A percentile compares a stretch with the other conserved stretches of the same genome.
Evolutionary conservation across 495 filamentous ascomycete genomes (phyloP).

Genomic region (Pseudotulostoma volvatum): DNA sequence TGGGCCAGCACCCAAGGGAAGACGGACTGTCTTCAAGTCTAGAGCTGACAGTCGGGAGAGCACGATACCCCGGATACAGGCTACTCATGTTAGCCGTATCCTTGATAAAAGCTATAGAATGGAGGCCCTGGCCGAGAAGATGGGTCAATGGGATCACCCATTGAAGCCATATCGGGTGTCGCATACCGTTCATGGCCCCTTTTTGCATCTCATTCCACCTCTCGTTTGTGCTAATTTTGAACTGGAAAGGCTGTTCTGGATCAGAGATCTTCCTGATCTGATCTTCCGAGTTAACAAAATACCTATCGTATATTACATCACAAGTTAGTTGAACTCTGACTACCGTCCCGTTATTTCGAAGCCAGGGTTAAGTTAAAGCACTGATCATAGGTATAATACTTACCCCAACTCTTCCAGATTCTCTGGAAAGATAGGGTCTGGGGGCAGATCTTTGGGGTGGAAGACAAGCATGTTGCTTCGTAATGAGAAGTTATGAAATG

Average conservation of each 20-base stretch:
- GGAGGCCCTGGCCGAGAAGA: neutral
- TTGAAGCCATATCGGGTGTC: neutral
- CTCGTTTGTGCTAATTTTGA: constrained; percentile 49
- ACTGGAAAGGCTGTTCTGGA: constrained; percentile 53
- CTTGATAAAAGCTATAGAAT: neutral
- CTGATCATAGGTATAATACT: too few relatives aligned
- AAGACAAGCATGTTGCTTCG: constrained; percentile 56
- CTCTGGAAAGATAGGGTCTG: constrained; percentile 46
- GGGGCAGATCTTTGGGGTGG: constrained; percentile 44
- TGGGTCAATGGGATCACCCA: neutral
- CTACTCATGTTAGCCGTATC: constrained; percentile 19
- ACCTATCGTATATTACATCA: constrained; percentile 33
- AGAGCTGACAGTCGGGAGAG: constrained; percentile 39
- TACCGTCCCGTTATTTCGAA: too few relatives aligned
- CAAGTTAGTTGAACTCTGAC: too few relatives aligned
- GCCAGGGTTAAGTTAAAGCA: too few relatives aligned
- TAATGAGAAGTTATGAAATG: neutral
- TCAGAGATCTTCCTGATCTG: constrained; percentile 52
- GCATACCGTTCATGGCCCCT: constrained; percentile 50
- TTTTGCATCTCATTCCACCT: constrained; percentile 55
- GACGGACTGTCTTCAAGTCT: constrained; percentile 36
- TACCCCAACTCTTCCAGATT: constrained; percentile 57
- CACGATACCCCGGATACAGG: constrained; percentile 44
- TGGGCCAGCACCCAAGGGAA: constrained; percentile 37
- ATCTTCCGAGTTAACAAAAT: constrained; percentile 53